Conservation (phyloP, 768 basidiomycete genomes). For the Boletus coccyginus region DNA sequence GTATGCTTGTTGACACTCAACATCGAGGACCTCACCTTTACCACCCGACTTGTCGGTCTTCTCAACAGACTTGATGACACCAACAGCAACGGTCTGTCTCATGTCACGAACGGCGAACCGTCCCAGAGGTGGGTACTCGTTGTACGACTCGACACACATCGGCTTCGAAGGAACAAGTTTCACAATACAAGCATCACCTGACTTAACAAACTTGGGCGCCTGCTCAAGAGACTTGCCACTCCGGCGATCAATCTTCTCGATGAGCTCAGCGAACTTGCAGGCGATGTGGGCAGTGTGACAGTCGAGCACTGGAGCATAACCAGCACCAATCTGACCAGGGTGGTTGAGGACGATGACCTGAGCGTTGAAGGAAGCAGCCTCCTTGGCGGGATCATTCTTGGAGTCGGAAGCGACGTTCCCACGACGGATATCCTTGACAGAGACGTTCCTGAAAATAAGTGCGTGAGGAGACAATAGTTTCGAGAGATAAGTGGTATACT, state of each 20-base stretch:
- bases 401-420: constrained; percentile 99
- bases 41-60: constrained; percentile 89
- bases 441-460: constrained; percentile 77
- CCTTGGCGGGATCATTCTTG: constrained; percentile 99
- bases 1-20: background rate
- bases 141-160: constrained; percentile 92
- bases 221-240: constrained; percentile 91
- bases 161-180: constrained; percentile 97
- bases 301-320: constrained; percentile 98
- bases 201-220: constrained; percentile 97
- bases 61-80: constrained; percentile 97
- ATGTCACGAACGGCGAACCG: constrained; percentile 99
- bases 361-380: constrained; percentile 98
- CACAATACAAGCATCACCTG: constrained; percentile 98
- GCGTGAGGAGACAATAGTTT: background rate
- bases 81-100: constrained; percentile 98
- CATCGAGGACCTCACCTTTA: constrained; percentile 56
- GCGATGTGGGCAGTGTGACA: constrained; percentile 99
- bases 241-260: constrained; percentile 99
- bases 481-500: constrained; percentile 45
- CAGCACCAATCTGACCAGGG: constrained; percentile 99
- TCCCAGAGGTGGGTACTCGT: constrained; percentile 98
- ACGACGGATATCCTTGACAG: constrained; percentile 99
- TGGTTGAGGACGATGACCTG: constrained; percentile 99
- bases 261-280: constrained; percentile 97